Percentiles rank a stretch among this genome's conserved stretches.
These are phyloP conservation scores for Terfezia claveryi DNA, from an alignment of 495 filamentous ascomycete genomes.

Conservation along the genomic window DNA sequence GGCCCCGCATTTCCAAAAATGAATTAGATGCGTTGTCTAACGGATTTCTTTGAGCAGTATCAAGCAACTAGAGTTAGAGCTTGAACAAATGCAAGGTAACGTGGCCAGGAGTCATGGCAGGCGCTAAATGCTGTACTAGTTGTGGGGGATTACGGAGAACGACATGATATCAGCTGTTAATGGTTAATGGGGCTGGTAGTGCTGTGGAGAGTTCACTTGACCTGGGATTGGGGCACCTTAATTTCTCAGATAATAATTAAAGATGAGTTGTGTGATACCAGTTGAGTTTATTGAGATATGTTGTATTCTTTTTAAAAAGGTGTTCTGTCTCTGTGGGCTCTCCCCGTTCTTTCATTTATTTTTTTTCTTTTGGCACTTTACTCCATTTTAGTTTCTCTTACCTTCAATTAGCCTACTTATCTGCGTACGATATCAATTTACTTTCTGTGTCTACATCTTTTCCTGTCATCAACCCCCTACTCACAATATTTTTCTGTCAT, in stretches of 20 bases:
- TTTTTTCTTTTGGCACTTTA: not conserved
- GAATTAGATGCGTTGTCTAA: not conserved
- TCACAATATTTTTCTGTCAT: too few relatives aligned
- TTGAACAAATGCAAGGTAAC: slow-evolving; percentile 83
- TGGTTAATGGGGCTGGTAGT: not conserved
- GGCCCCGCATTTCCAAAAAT: slow-evolving; percentile 12
- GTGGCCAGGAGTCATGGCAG: slow-evolving; percentile 84
- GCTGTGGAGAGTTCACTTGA: not conserved
- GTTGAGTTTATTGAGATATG: not conserved
- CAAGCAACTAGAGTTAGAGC: slow-evolving; percentile 81
- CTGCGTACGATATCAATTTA: not conserved
- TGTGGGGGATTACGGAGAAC: not conserved
- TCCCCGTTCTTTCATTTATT: not conserved
- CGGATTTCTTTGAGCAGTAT: slow-evolving; percentile 30
- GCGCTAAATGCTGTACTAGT: slow-evolving; percentile 35
- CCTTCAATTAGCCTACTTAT: not conserved
- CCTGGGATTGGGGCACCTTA: not conserved
- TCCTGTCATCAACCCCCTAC: too few relatives aligned
- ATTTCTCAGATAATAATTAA: not conserved
- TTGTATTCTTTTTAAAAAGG: not conserved
- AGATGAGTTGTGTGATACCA: not conserved
- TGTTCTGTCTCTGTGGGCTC: not conserved
- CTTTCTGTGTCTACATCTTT: not conserved
- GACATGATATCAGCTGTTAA: not conserved
- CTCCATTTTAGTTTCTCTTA: not conserved